Evolutionary conservation across 352 stramenopile species (phyloP).

Genomic region (Phytopythium ostracodes): DNA sequence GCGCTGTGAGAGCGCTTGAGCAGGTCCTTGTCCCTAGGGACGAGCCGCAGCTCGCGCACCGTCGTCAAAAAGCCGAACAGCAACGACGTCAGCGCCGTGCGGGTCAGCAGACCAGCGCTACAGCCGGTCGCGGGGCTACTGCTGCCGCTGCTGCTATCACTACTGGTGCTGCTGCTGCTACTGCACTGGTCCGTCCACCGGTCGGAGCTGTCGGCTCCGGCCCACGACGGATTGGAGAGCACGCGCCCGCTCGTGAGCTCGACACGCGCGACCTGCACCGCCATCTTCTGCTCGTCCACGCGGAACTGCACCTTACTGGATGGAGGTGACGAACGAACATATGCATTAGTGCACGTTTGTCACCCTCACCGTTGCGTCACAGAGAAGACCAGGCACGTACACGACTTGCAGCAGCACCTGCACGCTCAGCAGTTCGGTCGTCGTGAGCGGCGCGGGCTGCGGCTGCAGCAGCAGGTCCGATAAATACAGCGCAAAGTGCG

Average conservation of each 20-base stretch:
- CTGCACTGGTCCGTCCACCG: neutral
- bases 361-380: neutral
- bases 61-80: slow-evolving; percentile 76
- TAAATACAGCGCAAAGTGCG: slow-evolving; percentile 77
- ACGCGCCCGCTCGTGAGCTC: slow-evolving; percentile 34
- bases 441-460: slow-evolving; percentile 41
- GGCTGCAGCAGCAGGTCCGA: slow-evolving; percentile 46
- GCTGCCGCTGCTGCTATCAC: slow-evolving; percentile 8
- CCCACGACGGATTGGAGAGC: slow-evolving; percentile 19
- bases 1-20: slow-evolving; percentile 17
- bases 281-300: slow-evolving; percentile 37
- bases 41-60: slow-evolving; percentile 73
- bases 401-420: slow-evolving; percentile 80
- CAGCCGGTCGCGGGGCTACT: slow-evolving; percentile 10
- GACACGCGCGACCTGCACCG: slow-evolving; percentile 27
- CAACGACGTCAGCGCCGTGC: slow-evolving; percentile 34
- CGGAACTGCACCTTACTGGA: slow-evolving; percentile 36
- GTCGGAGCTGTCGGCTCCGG: neutral
- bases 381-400: slow-evolving; percentile 39
- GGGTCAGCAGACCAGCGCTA: slow-evolving; percentile 31
- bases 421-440: slow-evolving; percentile 56
- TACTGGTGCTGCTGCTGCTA: slow-evolving; percentile 7
- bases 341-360: neutral
- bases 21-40: slow-evolving; percentile 72
- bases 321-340: neutral